phyloP scores from a whole-genome alignment of 164 flowering plant species.

The Santalum album region DNA sequence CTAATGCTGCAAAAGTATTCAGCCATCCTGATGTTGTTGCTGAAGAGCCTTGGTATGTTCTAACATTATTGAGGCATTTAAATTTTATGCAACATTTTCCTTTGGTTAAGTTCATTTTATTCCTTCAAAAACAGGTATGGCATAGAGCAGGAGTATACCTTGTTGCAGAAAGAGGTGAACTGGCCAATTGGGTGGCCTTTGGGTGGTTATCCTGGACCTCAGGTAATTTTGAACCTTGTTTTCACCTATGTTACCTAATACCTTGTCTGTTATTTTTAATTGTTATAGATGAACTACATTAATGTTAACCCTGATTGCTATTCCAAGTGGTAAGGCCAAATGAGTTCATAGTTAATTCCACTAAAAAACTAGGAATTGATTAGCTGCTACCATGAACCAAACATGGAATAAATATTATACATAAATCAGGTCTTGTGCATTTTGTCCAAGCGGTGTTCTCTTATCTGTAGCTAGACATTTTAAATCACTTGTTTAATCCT shows the following conservation, averaged over 20 bases:
- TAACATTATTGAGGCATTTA: neutral
- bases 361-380: too few species aligned
- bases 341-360: too few species aligned
- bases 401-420: too few species aligned
- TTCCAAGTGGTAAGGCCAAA: too few species aligned
- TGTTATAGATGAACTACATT: too few species aligned
- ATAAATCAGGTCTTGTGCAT: too few species aligned
- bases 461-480: too few species aligned
- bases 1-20: slow-evolving; percentile 1
- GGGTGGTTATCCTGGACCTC: slow-evolving; percentile 6
- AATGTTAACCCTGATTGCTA: too few species aligned
- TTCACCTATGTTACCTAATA: neutral
- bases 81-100: neutral
- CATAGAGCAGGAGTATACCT: slow-evolving; percentile 6
- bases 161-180: slow-evolving; percentile 3
- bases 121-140: slow-evolving; percentile 1
- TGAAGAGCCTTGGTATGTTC: slow-evolving; percentile 4
- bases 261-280: too few species aligned
- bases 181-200: slow-evolving; percentile 9
- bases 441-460: too few species aligned
- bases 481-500: too few species aligned
- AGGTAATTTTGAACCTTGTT: neutral
- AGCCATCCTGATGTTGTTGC: slow-evolving; percentile 7
- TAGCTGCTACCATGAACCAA: too few species aligned
- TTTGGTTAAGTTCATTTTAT: neutral